Base-by-base conservation (phyloP, 768 basidiomycete genomes). In the Kwoniella bestiolae region DNA sequence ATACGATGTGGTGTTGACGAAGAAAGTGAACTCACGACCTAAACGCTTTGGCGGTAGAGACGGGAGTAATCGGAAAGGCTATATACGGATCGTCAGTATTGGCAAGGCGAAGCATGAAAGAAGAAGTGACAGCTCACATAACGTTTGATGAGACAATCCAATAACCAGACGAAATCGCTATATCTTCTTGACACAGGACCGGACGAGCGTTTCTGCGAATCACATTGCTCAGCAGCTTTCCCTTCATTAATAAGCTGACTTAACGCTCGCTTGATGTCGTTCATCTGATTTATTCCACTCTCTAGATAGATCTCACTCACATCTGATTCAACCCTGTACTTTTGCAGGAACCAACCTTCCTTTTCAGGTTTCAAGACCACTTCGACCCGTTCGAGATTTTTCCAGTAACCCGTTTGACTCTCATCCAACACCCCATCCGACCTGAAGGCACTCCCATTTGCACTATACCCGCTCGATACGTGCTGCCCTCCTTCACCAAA, bases 31-130 rank as follows among this genome's bases (percentile, higher is more conserved):
- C 91, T 83, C 72, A 92, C 92, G 88, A 80, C 91, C 91, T 67
- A 98, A 85, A 50, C 93, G 86, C 81, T 98, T 98, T 0, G 96
- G 96, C 16, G 96, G 96, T 31, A 98, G 82, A 3, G 87, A 83
- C 18, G 91, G 89, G 69, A 97, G 86, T 26, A 98, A 83, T 51
- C 96, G 88, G 86, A 97, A 98, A 1, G 96, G 94, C 83, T 81
- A 66, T 25, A 12, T n/a, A 63, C 18, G 5, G 25, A 32, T 28
- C 18, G 8, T 57, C 49, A 45, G 56, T 35, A 18, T 32, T 23
- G 28, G 3, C n/a, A 18, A 3, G 45, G 11, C 21, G 0, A 26
- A 21, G 23, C 5, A 21, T 21, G 52, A 21, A 9, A 23, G 26
- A 28, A 12, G n/a, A 25, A 18, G 2, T 35, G 18, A 21, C 18